Percentiles rank a stretch among this genome's conserved stretches.
Conservation (phyloP, 768 basidiomycete species). For the Boletellus emodensis region DNA sequence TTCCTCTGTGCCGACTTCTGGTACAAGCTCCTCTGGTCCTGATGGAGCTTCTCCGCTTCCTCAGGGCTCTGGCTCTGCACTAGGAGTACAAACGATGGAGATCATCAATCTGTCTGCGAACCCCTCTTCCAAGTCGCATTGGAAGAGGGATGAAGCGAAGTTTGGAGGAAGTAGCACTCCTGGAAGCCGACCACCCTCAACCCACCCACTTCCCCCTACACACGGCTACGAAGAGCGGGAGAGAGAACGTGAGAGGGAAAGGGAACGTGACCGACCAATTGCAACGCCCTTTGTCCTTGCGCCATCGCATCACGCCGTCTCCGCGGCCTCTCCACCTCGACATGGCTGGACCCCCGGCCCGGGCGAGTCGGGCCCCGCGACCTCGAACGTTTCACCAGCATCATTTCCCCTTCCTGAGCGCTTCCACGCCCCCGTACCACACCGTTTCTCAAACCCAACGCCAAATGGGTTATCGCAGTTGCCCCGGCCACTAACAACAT, state of each 20-base stretch:
- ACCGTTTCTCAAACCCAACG: conserved; percentile 22
- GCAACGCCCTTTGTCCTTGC: conserved; percentile 53
- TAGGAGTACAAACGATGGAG: conserved; percentile 44
- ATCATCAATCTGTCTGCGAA: conserved; percentile 45
- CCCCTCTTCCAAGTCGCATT: conserved; percentile 30
- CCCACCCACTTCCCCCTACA: conserved; percentile 31
- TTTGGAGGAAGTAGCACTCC: conserved; percentile 26
- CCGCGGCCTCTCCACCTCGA: conserved; percentile 39
- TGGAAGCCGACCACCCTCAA: conserved; percentile 38
- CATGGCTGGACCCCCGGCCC: conserved; percentile 35
- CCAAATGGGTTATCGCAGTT: conserved; percentile 22
- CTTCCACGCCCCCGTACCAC: conserved; percentile 29
- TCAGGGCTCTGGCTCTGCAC: conserved; percentile 34
- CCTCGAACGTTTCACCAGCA: conserved; percentile 26
- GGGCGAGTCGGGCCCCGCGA: conserved; percentile 28
- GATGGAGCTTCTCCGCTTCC: conserved; percentile 32
- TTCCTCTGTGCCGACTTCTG: conserved; percentile 29
- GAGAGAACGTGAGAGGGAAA: conserved; percentile 31
- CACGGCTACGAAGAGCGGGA: conserved; percentile 27
- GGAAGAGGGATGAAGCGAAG: conserved; percentile 38
- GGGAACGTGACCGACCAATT: conserved; percentile 50
- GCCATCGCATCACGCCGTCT: conserved; percentile 39
- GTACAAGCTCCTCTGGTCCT: conserved; percentile 24
- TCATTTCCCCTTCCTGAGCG: conserved; percentile 28
- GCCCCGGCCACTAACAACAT: conserved; percentile 27